phyloP scores from a whole-genome alignment of 495 filamentous ascomycete genomes.

The Lasiosphaeria ovina region DNA sequence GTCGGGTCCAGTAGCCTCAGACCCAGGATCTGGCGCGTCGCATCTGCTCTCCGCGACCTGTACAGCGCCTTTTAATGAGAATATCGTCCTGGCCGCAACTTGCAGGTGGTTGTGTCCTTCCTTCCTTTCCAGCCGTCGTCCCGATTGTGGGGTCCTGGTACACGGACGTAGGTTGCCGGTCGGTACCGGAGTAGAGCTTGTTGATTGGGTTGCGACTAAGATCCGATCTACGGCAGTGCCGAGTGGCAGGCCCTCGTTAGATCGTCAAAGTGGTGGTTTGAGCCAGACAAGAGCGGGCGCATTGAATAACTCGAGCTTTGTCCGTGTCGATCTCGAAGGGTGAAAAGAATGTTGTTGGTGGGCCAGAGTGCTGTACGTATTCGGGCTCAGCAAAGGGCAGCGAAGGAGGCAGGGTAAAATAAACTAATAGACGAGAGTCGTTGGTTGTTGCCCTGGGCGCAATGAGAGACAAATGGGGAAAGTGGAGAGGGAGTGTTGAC shows the following conservation, averaged over 20 bases:
- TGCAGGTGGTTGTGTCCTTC: not conserved
- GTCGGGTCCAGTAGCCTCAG: not conserved
- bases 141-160: conserved; percentile 9
- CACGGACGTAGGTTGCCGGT: no score
- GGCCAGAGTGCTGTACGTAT: no score
- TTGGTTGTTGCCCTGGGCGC: no score
- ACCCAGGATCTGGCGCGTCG: conserved; percentile 2
- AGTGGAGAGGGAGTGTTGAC: no score
- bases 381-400: no score
- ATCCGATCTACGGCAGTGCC: not conserved
- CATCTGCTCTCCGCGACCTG: not conserved
- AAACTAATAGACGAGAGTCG: no score
- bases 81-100: not conserved
- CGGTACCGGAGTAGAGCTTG: not conserved
- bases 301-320: conserved; percentile 8
- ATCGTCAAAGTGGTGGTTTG: conserved; percentile 27
- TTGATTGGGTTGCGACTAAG: conserved; percentile 4
- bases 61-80: not conserved
- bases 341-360: conserved; percentile 10
- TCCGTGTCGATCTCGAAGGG: not conserved
- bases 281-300: conserved; percentile 19
- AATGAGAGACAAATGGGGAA: no score
- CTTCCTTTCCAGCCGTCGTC: conserved; percentile 7
- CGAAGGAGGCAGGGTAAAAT: no score
- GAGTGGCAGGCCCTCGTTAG: conserved; percentile 20